Conservation (phyloP, 2,329 filamentous ascomycete species). For the Aspergillus brasiliensis region DNA sequence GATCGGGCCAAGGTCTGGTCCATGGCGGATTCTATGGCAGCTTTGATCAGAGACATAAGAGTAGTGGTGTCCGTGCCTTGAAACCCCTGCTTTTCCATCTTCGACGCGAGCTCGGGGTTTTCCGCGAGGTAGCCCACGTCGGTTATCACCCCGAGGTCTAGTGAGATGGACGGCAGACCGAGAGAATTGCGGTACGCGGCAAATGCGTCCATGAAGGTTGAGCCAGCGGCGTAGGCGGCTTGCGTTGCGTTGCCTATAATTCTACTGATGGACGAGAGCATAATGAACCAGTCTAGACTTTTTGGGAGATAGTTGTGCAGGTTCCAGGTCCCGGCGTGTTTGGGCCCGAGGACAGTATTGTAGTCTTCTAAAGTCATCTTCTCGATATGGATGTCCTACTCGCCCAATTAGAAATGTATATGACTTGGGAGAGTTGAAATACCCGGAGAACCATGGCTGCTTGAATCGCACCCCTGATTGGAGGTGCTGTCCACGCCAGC, state of each 20-base stretch:
- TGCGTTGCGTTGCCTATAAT: slow-evolving; percentile 50
- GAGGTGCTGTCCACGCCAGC: slow-evolving; percentile 11
- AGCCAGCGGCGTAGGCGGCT: slow-evolving; percentile 45
- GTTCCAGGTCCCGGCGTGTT: slow-evolving; percentile 34
- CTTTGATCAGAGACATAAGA: slow-evolving; percentile 21
- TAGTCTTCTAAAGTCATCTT: slow-evolving; percentile 40
- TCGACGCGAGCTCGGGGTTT: slow-evolving; percentile 15
- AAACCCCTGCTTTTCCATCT: slow-evolving; percentile 28
- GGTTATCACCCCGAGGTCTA: slow-evolving; percentile 35
- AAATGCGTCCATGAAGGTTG: slow-evolving; percentile 39
- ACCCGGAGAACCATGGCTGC: slow-evolving; percentile 31
- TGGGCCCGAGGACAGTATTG: slow-evolving; percentile 34
- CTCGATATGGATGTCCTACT: slow-evolving; percentile 37
- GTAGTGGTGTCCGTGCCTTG: slow-evolving; percentile 23
- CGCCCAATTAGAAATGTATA: not conserved
- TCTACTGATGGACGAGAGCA: slow-evolving; percentile 43
- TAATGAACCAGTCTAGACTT: slow-evolving; percentile 44
- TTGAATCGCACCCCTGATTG: slow-evolving; percentile 32
- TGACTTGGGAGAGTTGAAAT: not conserved
- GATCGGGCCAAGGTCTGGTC: not conserved
- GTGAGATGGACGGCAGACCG: slow-evolving; percentile 27
- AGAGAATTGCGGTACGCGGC: slow-evolving; percentile 28
- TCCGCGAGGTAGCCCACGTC: slow-evolving; percentile 30
- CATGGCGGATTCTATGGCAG: slow-evolving; percentile 16
- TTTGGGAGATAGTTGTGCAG: slow-evolving; percentile 27